These are phyloP conservation scores for Ophiostoma sp. DNA, from an alignment of 2,329 filamentous ascomycete genomes.

Conservation along the genomic window DNA sequence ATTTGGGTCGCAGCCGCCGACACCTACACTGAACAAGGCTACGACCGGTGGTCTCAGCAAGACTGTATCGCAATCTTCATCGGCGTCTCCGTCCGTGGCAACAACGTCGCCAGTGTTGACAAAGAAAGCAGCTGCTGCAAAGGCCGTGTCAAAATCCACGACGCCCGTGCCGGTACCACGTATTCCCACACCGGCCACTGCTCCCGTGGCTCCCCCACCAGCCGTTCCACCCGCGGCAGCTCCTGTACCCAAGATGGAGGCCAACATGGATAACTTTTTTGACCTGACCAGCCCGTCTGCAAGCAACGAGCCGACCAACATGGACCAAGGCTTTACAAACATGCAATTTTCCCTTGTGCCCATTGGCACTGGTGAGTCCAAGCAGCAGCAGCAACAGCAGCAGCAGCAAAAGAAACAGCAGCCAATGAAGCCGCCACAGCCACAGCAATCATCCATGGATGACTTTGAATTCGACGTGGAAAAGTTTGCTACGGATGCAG, in stretches of 20 bases:
- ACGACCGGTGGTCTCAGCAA: constrained; percentile 19
- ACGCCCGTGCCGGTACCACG: constrained; percentile 29
- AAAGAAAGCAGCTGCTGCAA: constrained; percentile 17
- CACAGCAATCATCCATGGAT: constrained; percentile 11
- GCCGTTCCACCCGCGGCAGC: constrained; percentile 24
- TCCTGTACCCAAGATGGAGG: constrained; percentile 25
- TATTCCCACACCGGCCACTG: constrained; percentile 21
- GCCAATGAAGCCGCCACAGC: not conserved
- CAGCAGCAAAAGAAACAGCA: not conserved
- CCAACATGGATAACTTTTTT: constrained; percentile 25
- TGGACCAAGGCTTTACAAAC: constrained; percentile 50
- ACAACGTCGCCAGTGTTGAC: constrained; percentile 29
- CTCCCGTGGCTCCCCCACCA: constrained; percentile 25
- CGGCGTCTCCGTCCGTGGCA: constrained; percentile 23
- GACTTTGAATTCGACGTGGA: constrained; percentile 45
- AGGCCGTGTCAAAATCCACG: constrained; percentile 19
- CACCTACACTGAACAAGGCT: constrained; percentile 7
- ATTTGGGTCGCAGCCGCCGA: constrained; percentile 26
- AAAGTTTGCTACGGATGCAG: constrained; percentile 37
- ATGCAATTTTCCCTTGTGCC: constrained; percentile 53
- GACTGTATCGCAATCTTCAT: constrained; percentile 21
- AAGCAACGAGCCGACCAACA: constrained; percentile 26
- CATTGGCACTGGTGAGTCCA: constrained; percentile 27
- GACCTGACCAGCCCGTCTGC: constrained; percentile 22
- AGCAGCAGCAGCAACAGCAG: constrained; percentile 21